Base-by-base conservation (phyloP, 140 eudicot species). In the Bidens hawaiensis region DNA sequence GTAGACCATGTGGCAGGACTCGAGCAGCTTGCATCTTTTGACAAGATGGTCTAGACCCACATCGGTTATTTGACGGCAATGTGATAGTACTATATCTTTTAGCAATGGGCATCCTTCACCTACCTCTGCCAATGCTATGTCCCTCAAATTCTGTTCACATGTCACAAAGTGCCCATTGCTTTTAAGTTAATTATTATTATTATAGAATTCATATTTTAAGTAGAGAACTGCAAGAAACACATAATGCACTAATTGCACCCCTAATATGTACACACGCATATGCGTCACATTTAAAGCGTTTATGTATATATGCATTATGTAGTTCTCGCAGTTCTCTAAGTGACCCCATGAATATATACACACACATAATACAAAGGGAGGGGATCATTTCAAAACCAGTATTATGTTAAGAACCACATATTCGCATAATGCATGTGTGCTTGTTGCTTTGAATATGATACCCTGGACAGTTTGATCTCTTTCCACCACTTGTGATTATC, bases 1-100 rank as follows among this genome's bases (percentile, higher is more conserved):
- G 51, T 81, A 90, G 4, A 87, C 97, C 95, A 90, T 87, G 75
- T 90, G 94, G 70, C 95, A 86, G 25, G 84, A 59, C 71, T 90
- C 95, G 4, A 90, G 85, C 25, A 77, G 65, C 16, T 69, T 68
- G 77, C 95, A 84, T 17, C 68, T 73, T 42, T 30, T 75, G 4
- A 78, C 94, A 15, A 87, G 79, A 66, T 84, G 83, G 53, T 68
- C 57, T 6, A 90, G 58, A 22, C 97, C 97, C 5, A 77, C 85
- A 64, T 90, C 97, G 2, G 97, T 81, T 58, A 90, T 73, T 33
- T 68, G 85, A 60, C 90, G 97, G 70, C 97, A 90, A 59, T 90
- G 97, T 6, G 97, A 90, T 41, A 90, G 64, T 46, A 90, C 95
- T 30, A 90, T 56, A 45, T 90, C 90, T 65, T 73, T 90, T 25